These are phyloP conservation scores for Beta vulgaris DNA, from an alignment of 148 eudicot genomes.

Conservation along the genomic window DNA sequence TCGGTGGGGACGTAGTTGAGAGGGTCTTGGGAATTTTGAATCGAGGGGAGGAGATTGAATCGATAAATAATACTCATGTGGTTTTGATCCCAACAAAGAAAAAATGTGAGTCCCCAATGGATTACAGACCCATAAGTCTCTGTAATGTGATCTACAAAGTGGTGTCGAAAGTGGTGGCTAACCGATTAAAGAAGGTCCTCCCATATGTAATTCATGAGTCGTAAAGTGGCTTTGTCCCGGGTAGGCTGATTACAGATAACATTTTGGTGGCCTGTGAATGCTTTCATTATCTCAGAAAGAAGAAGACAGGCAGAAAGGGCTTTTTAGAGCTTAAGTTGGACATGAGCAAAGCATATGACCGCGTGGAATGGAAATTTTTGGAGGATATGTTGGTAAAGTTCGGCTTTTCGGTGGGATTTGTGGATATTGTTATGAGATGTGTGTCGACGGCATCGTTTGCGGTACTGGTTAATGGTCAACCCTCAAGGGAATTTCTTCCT, in stretches of 20 bases:
- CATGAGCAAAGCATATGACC: too few relatives aligned
- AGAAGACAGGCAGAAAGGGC: too few relatives aligned
- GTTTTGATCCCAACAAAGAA: not conserved
- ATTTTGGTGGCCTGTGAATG: too few relatives aligned
- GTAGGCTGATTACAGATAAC: not conserved
- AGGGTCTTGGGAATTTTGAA: not conserved
- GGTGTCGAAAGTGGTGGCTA: not conserved
- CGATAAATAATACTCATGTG: not conserved
- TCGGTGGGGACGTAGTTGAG: not conserved
- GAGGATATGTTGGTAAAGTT: not conserved
- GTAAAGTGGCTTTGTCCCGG: not conserved
- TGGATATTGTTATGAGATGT: not conserved
- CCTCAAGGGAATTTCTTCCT: not conserved
- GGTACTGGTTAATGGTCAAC: not conserved
- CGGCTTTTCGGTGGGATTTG: not conserved
- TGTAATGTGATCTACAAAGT: not conserved
- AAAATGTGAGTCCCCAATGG: not conserved
- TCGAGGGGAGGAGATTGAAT: not conserved
- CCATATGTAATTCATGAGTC: not conserved
- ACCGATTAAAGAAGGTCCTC: not conserved
- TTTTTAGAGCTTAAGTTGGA: too few relatives aligned
- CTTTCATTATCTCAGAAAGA: too few relatives aligned
- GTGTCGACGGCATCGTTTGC: not conserved
- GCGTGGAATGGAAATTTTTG: too few relatives aligned
- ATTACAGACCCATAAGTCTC: not conserved